These are phyloP conservation scores for Cryptosporidium felis DNA, from an alignment of 169 alveolate species.

Conservation along the genomic window DNA sequence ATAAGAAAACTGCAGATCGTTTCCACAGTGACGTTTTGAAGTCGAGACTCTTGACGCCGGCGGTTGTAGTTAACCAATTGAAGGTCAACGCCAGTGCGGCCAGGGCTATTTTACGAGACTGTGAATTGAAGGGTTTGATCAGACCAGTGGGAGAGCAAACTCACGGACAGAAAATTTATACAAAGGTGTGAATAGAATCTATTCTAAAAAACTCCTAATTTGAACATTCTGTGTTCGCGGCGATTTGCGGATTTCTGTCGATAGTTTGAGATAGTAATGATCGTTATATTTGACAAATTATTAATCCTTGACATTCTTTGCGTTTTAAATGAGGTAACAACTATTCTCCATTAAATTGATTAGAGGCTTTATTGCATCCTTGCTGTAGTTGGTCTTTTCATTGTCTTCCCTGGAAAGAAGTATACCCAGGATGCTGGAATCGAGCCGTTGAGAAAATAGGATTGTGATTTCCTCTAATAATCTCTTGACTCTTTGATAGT, in stretches of 20 bases:
- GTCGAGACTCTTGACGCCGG: slow-evolving; percentile 77
- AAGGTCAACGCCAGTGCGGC: slow-evolving; percentile 84
- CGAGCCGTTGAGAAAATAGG: slow-evolving; percentile 27
- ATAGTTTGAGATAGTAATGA: no score
- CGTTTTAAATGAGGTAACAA: no score
- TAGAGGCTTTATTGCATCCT: no score
- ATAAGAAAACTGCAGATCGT: slow-evolving; percentile 81
- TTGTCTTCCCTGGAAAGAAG: no score
- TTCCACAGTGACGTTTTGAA: slow-evolving; percentile 82
- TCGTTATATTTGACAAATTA: no score
- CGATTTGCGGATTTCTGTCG: no score
- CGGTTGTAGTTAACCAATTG: slow-evolving; percentile 80
- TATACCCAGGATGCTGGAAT: no score
- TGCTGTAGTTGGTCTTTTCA: no score
- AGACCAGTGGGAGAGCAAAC: slow-evolving; percentile 81
- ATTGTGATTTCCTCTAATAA: slow-evolving; percentile 11
- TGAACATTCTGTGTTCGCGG: no score
- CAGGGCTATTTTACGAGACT: slow-evolving; percentile 82
- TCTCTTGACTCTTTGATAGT: not conserved
- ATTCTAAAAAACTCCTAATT: no score
- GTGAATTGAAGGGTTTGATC: slow-evolving; percentile 76
- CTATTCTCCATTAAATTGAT: no score
- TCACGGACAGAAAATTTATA: slow-evolving; percentile 76
- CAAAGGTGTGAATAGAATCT: slow-evolving; percentile 39
- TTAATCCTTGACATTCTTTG: no score